Evolutionary conservation across 2,329 filamentous ascomycete species (phyloP).

Genomic region (Nemania sp.): DNA sequence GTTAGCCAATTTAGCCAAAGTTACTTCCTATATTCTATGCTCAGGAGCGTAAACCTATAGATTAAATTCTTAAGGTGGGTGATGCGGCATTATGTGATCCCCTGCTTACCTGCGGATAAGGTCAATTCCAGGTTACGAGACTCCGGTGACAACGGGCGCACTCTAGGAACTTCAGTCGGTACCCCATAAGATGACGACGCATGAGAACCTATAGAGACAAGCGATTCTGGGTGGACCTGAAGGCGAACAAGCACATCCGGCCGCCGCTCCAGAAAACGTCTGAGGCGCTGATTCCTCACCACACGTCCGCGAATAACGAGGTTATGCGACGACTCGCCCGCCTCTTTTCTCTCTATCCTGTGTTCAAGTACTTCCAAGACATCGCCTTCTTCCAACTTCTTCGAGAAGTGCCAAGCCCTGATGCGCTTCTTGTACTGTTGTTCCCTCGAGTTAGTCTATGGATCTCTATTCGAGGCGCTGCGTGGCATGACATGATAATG

Average conservation of each 20-base stretch:
- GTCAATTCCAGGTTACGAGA: conserved; percentile 42
- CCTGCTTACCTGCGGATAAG: conserved; percentile 39
- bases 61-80: background rate
- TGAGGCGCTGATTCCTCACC: conserved; percentile 56
- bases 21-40: background rate
- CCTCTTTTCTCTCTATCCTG: conserved; percentile 53
- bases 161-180: conserved; percentile 29
- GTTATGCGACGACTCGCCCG: conserved; percentile 50
- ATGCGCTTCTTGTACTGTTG: conserved; percentile 57
- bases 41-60: background rate
- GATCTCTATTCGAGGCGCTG: background rate
- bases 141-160: conserved; percentile 39
- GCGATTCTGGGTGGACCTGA: conserved; percentile 17
- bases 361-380: conserved; percentile 55
- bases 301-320: conserved; percentile 55
- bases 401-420: conserved; percentile 57
- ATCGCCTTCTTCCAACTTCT: conserved; percentile 58
- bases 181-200: conserved; percentile 18
- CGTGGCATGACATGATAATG: conserved; percentile 18
- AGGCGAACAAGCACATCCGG: conserved; percentile 43
- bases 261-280: conserved; percentile 56
- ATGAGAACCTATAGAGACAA: conserved; percentile 21
- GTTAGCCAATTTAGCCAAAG: conserved; percentile 21
- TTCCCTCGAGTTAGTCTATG: conserved; percentile 43
- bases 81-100: conserved; percentile 5